Base-by-base conservation (phyloP, 1,139 yeast genomes). In the Protomyces inundatus region DNA sequence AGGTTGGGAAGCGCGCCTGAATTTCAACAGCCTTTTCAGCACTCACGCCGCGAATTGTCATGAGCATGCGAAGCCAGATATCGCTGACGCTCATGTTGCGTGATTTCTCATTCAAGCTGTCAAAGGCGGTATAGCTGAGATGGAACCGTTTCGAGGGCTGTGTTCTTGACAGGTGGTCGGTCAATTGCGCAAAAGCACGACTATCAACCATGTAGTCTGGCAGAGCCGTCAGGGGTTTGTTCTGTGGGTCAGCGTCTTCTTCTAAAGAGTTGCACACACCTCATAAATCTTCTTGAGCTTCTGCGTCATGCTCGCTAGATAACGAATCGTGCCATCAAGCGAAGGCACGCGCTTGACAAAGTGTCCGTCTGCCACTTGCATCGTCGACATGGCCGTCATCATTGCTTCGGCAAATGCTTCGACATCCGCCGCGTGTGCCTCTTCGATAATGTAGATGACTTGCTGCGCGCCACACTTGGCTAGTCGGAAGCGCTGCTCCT, bases 381-480 rank as follows among this genome's bases (percentile, higher is more conserved):
- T 85, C 76, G 84, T 82, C 40, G 95, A 82, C 66, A 91, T 82
- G 1, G 95, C 84, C 0, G 98, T 90, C 68, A 83, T 85, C 14
- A 91, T 81, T 1, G 93, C 84, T 39, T 84, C 87, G 32, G 80
- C 77, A 80, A 83, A 84, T 10, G 79, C 77, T 0, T 78, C 73
- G 2, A 78, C 71, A 55, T 78, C 81, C 3, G 75, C 72, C 1
- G 79, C 72, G 36, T 82, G 80, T 3, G 82, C 82, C 67, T 89
- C 96, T 73, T 95, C 99, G n/a, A 95, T 83, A 12, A 95, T 73
- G 70, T 93, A 95, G 69, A 84, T 86, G 54, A 86, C 82, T 69
- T 87, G 81, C 39, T 78, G 78, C 73, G 91, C 77, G 0, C 88
- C 89, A 0, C 95, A 82, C 72, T 85, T 82, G 60, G 80, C 81